A percentile compares a stretch with the other conserved stretches of the same genome.
Evolutionary conservation across 495 filamentous ascomycete genomes (phyloP).

Genomic region (Chaetomium cochliodes): DNA sequence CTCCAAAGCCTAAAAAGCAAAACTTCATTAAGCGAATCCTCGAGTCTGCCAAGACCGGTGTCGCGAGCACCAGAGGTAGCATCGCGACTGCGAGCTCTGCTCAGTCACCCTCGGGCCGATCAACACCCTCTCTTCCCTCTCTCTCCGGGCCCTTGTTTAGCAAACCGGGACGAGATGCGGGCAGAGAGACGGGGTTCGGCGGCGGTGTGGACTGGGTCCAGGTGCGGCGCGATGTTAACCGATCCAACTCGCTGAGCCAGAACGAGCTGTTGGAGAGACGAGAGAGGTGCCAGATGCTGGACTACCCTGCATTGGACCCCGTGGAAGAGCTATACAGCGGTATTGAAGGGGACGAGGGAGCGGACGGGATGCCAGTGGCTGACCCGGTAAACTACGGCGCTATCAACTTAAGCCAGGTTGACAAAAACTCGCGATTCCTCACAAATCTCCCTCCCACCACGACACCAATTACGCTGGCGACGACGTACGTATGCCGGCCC

Average conservation of each 20-base stretch:
- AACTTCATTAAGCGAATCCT: conserved; percentile 97
- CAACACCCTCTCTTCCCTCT: conserved; percentile 19
- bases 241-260: conserved; percentile 85
- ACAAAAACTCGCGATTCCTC: conserved; percentile 93
- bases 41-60: conserved; percentile 89
- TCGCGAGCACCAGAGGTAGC: conserved; percentile 83
- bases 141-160: conserved; percentile 42
- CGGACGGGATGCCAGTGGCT: conserved; percentile 76
- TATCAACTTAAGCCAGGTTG: conserved; percentile 79
- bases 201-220: conserved; percentile 86
- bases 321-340: conserved; percentile 83
- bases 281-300: conserved; percentile 94
- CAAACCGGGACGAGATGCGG: conserved; percentile 49
- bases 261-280: conserved; percentile 82
- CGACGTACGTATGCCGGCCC: conserved; percentile 89
- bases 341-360: conserved; percentile 87
- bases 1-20: conserved; percentile 84
- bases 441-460: conserved; percentile 86
- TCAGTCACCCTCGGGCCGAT: conserved; percentile 33
- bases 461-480: conserved; percentile 78
- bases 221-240: conserved; percentile 90
- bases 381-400: conserved; percentile 78
- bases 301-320: conserved; percentile 80
- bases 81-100: conserved; percentile 59
- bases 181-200: conserved; percentile 66